Base-by-base conservation (phyloP, 2,329 filamentous ascomycete species). In the Huntiella savannae region DNA sequence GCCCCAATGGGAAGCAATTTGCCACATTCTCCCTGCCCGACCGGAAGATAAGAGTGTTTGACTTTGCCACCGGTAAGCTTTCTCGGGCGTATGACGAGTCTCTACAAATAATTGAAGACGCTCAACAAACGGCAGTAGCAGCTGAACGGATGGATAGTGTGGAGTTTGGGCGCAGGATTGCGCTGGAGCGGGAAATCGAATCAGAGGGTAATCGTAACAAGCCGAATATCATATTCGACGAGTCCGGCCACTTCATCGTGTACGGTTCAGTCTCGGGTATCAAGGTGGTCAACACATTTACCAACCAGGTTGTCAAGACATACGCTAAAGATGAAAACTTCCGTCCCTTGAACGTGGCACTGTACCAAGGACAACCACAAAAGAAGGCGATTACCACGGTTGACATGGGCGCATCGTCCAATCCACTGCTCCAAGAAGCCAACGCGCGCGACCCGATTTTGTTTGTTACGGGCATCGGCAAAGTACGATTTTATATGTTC, bases 401-500 rank as follows among this genome's bases (percentile, higher is more conserved):
- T 17, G 87, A 87, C 53, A 98, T 98, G 91, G 92, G 91, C 1
- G 91, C 92, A 1, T 93, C 84, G 33, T 81, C 75, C 55, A 98
- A 98, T 59, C 91, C 92, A 0, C 71, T 98, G 1, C 71, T 98
- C 2, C 83, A 91, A 57, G 87, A 95, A 65, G 84, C 91, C 1
- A 88, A 95, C 62, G 75, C 77, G 15, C 74, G 87, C 51, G 91
- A 98, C 58, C 87, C 92, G 0, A 88, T 96, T 57, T 68, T 98
- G 5, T 73, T 92, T 39, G 71, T 75, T 7, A 96, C 91, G 0
- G 88, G 79, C 0, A 79, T 82, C 40, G 82, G 79, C 52, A 96
- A 94, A 63, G 75, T 82, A 22, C 81, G 92, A 36, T 98, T 98
- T 64, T 98, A 95, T 70, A 86, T 96, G 77, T 98, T 95, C 62